phyloP scores from a whole-genome alignment of 768 basidiomycete genomes.

The Mycena crocata region DNA sequence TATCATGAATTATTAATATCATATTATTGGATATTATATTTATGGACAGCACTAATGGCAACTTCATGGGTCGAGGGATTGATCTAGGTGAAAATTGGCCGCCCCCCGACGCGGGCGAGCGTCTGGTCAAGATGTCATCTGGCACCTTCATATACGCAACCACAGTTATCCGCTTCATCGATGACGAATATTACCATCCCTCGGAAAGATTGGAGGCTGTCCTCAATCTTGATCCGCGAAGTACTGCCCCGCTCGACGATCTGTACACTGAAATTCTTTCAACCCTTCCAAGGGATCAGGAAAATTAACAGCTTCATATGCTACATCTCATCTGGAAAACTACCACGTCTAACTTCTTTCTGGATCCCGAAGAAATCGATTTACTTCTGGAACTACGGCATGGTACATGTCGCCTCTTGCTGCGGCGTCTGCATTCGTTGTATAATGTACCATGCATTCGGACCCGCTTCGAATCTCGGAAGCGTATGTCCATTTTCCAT shows the following conservation, averaged over 20 bases:
- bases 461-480: too few species aligned
- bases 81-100: neutral
- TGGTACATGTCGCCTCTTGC: neutral
- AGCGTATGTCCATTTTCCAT: neutral
- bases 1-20: too few species aligned
- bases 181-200: neutral
- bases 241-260: constrained; percentile 11
- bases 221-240: neutral
- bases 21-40: too few species aligned
- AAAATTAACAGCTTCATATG: neutral
- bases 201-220: neutral
- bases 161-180: neutral
- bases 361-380: constrained; percentile 12
- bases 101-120: neutral
- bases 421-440: neutral
- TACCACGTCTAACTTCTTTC: neutral
- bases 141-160: neutral
- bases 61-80: neutral
- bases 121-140: neutral
- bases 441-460: neutral
- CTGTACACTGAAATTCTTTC: constrained; percentile 1
- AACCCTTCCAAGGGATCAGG: neutral
- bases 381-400: neutral
- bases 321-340: neutral
- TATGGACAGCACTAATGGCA: too few species aligned